These are phyloP conservation scores for Berberis thunbergii DNA, from an alignment of 164 flowering plant species.

Conservation along the genomic window DNA sequence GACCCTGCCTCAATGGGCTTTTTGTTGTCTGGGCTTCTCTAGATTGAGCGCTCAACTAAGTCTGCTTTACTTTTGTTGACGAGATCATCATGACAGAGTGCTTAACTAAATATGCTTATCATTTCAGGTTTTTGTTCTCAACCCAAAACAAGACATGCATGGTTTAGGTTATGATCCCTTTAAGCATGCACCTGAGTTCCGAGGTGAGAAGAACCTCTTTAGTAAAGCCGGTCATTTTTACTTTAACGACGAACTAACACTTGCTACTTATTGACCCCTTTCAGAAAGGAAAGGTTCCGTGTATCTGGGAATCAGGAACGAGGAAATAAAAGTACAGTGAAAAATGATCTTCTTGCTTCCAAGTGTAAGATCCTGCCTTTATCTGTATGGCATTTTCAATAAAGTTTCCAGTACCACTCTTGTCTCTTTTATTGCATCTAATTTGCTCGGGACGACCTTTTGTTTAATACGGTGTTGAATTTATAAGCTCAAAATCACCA, in stretches of 20 bases:
- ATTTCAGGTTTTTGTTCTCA: slow-evolving; percentile 58
- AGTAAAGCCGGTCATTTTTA: background rate
- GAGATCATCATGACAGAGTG: no score
- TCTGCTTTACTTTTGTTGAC: no score
- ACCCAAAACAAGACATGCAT: slow-evolving; percentile 87
- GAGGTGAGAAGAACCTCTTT: slow-evolving; percentile 39
- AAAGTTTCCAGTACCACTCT: no score
- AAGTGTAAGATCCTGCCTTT: slow-evolving; percentile 41
- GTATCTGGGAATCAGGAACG: slow-evolving; percentile 26
- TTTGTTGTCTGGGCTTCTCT: no score
- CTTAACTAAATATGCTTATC: no score
- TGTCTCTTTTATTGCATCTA: background rate
- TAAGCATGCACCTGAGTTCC: slow-evolving; percentile 90
- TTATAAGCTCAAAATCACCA: slow-evolving; percentile 25
- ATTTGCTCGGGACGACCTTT: no score
- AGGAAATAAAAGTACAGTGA: slow-evolving; percentile 22
- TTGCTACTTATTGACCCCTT: slow-evolving; percentile 8
- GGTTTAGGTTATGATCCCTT: slow-evolving; percentile 97
- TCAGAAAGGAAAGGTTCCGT: slow-evolving; percentile 65
- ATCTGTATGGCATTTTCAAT: no score
- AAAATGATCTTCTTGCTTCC: slow-evolving; percentile 45
- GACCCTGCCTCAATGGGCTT: no score
- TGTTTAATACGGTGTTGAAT: slow-evolving; percentile 4
- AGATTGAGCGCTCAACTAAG: no score
- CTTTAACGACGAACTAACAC: background rate